Evolutionary conservation across 192 early-diverging fungal genomes (phyloP).

Genomic region (Rhizophlyctis rosea): DNA sequence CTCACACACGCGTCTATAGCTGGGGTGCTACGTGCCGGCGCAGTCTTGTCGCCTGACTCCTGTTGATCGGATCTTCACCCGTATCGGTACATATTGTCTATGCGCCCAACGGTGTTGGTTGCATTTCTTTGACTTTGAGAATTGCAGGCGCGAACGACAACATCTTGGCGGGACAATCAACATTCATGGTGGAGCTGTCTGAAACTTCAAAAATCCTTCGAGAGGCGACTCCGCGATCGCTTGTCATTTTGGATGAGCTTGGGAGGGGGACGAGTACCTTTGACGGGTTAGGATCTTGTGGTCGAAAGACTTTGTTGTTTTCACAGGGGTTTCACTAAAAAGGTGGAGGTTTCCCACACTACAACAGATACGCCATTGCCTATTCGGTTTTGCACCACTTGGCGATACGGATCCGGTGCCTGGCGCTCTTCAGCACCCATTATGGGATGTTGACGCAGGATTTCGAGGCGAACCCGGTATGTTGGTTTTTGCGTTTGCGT

Average conservation of each 20-base stretch:
- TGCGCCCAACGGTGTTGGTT: not conserved
- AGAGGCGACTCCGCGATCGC: constrained; percentile 83
- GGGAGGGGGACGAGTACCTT: constrained; percentile 96
- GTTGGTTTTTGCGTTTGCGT: no score
- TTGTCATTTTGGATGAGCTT: constrained; percentile 96
- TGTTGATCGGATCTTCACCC: constrained; percentile 93
- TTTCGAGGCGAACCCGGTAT: constrained; percentile 70
- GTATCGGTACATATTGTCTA: constrained; percentile 59
- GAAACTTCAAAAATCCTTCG: constrained; percentile 91
- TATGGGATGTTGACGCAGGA: constrained; percentile 89
- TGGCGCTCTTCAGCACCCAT: constrained; percentile 95
- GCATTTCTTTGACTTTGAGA: not conserved
- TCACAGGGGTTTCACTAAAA: not conserved
- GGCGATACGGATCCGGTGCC: constrained; percentile 74
- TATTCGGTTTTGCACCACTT: constrained; percentile 85
- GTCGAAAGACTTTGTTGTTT: not conserved
- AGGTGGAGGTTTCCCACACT: not conserved
- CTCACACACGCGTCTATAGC: no score
- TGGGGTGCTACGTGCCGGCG: constrained; percentile 95
- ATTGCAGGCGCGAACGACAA: constrained; percentile 84
- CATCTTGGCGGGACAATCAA: constrained; percentile 89
- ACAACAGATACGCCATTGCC: constrained; percentile 75
- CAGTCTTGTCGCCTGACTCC: constrained; percentile 65
- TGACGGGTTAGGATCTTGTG: constrained; percentile 63
- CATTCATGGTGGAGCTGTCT: constrained; percentile 92